These are phyloP conservation scores for Geotrichum australiense DNA, from an alignment of 1,139 yeast genomes.

Conservation along the genomic window DNA sequence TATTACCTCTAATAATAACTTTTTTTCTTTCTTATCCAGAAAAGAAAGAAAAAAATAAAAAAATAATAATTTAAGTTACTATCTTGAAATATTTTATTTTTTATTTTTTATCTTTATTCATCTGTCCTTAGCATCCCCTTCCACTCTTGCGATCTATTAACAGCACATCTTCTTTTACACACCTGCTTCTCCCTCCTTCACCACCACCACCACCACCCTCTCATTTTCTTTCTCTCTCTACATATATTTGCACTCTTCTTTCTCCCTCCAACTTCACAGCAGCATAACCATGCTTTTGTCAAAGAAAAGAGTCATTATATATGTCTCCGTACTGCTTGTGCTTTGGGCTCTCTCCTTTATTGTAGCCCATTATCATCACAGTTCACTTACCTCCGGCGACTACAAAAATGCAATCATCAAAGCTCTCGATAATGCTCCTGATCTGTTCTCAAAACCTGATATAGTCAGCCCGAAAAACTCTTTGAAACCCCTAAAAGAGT, in stretches of 20 bases:
- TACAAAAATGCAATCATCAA: conserved; percentile 7
- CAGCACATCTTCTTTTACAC: neutral
- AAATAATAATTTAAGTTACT: neutral
- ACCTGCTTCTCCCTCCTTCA: neutral
- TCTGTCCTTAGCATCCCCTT: neutral
- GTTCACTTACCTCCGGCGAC: conserved; percentile 5
- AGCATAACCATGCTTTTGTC: conserved; percentile 9
- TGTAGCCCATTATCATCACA: conserved; percentile 7
- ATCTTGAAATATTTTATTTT: neutral
- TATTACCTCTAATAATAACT: no score
- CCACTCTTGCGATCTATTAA: neutral
- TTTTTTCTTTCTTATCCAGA: no score
- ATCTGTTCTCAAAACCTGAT: neutral
- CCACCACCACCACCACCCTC: neutral
- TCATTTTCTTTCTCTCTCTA: neutral
- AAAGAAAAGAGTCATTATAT: conserved; percentile 6
- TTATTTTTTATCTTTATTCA: neutral
- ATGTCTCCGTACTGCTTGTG: conserved; percentile 9
- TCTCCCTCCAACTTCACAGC: neutral
- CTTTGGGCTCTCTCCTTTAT: conserved; percentile 9
- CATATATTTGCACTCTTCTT: neutral
- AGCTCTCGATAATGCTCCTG: conserved; percentile 1
- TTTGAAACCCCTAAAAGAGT: conserved; percentile 1
- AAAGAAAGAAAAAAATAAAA: neutral
- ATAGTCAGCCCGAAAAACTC: neutral